Conservation (phyloP, 2,329 filamentous ascomycete genomes). For the Didymella arachidicola region DNA sequence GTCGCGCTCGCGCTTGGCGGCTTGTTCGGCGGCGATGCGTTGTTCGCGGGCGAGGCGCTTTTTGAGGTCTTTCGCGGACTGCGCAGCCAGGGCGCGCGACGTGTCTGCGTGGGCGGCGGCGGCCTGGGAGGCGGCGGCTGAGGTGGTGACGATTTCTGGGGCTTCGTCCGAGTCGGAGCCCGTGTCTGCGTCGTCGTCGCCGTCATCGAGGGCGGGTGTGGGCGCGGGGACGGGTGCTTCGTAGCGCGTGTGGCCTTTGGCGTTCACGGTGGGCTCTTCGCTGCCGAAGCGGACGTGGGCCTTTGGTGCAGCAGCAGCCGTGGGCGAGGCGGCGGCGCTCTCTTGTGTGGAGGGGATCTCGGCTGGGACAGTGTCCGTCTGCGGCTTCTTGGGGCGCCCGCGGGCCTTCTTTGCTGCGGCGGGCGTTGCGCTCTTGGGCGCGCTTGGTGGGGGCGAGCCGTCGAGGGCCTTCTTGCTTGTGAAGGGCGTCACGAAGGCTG, state of each 20-base stretch:
- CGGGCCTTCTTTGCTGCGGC: slow-evolving; percentile 28
- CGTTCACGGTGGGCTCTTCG: slow-evolving; percentile 41
- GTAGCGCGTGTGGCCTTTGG: slow-evolving; percentile 26
- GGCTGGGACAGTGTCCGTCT: slow-evolving; percentile 22
- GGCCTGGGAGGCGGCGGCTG: slow-evolving; percentile 40
- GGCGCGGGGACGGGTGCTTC: slow-evolving; percentile 3
- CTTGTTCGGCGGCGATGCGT: slow-evolving; percentile 45
- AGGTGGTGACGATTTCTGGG: slow-evolving; percentile 49
- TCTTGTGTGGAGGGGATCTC: slow-evolving; percentile 42
- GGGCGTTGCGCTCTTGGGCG: slow-evolving; percentile 24
- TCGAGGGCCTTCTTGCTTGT: slow-evolving; percentile 28
- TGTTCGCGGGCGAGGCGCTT: slow-evolving; percentile 42
- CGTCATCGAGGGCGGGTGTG: slow-evolving; percentile 6
- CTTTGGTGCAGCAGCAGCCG: slow-evolving; percentile 25
- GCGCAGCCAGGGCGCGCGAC: slow-evolving; percentile 38
- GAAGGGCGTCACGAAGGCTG: slow-evolving; percentile 37
- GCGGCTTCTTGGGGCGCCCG: slow-evolving; percentile 26
- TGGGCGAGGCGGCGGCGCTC: slow-evolving; percentile 29
- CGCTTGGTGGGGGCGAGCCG: slow-evolving; percentile 39
- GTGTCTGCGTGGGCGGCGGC: slow-evolving; percentile 42
- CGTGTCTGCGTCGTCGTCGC: slow-evolving; percentile 24
- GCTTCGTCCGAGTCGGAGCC: slow-evolving; percentile 49
- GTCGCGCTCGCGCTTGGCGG: slow-evolving; percentile 42
- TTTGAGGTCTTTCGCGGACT: slow-evolving; percentile 40
- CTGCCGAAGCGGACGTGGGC: slow-evolving; percentile 47